These are phyloP conservation scores for Salix arbutifolia DNA, from an alignment of 345 rosid genomes.

Conservation along the genomic window DNA sequence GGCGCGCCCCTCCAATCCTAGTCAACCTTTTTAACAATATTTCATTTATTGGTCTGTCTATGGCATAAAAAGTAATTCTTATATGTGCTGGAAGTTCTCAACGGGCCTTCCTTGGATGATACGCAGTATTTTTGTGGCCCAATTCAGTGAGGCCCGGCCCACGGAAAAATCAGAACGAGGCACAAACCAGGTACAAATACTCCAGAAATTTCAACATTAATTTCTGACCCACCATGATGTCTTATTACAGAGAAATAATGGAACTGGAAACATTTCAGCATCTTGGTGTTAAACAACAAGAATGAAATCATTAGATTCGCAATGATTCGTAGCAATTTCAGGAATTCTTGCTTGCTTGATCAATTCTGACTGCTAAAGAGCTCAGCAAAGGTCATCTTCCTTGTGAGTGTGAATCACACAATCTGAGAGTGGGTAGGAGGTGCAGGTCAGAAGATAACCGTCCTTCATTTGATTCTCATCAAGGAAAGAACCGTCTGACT, in stretches of 20 bases:
- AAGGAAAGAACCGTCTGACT: constrained; percentile 78
- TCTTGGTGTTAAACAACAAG: background rate
- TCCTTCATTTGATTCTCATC: constrained; percentile 52
- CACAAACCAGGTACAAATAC: rapidly evolving
- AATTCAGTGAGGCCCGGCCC: no score
- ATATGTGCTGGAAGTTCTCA: no score
- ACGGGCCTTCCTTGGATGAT: no score
- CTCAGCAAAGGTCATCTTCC: constrained; percentile 57
- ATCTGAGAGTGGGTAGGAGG: constrained; percentile 64
- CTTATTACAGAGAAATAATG: no score
- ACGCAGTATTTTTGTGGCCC: no score
- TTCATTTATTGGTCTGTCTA: no score
- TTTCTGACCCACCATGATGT: no score
- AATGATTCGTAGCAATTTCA: background rate
- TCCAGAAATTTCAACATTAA: no score
- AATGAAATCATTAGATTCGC: background rate
- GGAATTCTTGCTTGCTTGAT: background rate
- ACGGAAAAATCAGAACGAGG: no score
- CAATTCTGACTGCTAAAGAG: background rate
- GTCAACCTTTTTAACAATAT: rapidly evolving
- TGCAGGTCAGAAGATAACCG: constrained; percentile 71
- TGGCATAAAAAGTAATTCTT: no score
- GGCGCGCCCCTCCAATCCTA: background rate
- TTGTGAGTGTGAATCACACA: constrained; percentile 84
- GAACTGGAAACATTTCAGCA: background rate